phyloP scores from a whole-genome alignment of 305 asterid genomes.

The Solanum hybrid region DNA sequence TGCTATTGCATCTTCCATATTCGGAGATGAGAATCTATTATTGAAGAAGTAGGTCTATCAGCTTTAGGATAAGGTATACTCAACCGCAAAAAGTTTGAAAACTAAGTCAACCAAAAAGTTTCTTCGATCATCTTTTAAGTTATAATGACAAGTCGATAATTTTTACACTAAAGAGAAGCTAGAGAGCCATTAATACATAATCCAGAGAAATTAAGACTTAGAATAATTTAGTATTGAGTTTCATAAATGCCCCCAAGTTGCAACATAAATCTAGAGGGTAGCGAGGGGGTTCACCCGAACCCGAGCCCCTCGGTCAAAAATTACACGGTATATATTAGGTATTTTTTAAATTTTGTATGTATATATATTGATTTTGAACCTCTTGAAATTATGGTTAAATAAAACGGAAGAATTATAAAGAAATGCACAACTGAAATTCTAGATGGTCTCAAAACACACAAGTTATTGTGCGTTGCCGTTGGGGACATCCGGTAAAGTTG shows the following conservation, averaged over 20 bases:
- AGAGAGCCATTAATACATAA: not conserved
- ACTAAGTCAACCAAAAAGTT: not conserved
- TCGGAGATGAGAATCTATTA: not conserved
- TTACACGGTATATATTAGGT: not conserved
- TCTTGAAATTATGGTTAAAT: slow-evolving; percentile 6
- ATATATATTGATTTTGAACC: not conserved
- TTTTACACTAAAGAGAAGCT: not conserved
- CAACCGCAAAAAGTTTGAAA: not conserved
- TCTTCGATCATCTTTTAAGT: not conserved
- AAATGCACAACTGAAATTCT: not conserved
- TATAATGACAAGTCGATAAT: not conserved
- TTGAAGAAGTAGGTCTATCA: not conserved
- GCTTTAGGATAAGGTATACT: not conserved
- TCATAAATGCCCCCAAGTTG: not conserved
- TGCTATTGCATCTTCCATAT: not conserved
- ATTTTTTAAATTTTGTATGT: not conserved
- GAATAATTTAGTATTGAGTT: not conserved
- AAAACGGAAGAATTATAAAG: not conserved
- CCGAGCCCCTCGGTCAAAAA: not conserved
- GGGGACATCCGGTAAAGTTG: not conserved
- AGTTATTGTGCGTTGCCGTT: not conserved
- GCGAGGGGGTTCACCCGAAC: not conserved
- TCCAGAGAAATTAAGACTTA: not conserved
- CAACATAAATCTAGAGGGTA: not conserved
- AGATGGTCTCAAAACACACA: not conserved